Evolutionary conservation across 495 filamentous ascomycete species (phyloP).

Genomic region (Xylaria scruposa): DNA sequence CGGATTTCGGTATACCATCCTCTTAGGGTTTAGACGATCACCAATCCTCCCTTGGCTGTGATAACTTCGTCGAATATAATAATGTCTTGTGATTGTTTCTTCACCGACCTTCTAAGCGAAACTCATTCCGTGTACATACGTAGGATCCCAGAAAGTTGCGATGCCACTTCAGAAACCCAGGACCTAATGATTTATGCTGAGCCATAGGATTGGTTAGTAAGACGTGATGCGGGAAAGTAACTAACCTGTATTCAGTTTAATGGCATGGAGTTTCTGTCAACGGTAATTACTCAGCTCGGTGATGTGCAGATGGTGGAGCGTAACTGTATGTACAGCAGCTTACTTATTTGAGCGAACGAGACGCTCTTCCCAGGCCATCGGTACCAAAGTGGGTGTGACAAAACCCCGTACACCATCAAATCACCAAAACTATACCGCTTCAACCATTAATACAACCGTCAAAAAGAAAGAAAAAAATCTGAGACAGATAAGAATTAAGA

Average conservation of each 20-base stretch:
- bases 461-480: too few relatives aligned
- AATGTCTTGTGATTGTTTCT: not conserved
- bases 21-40: constrained; percentile 9
- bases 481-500: too few relatives aligned
- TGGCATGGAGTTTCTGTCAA: not conserved
- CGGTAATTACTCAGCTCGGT: not conserved
- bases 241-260: not conserved
- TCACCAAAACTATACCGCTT: too few relatives aligned
- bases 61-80: not conserved
- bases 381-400: too few relatives aligned
- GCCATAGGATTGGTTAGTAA: not conserved
- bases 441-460: too few relatives aligned
- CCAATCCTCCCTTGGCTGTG: not conserved
- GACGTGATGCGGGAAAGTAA: constrained; percentile 3
- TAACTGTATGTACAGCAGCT: too few relatives aligned
- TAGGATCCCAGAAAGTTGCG: not conserved
- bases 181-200: not conserved
- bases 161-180: not conserved
- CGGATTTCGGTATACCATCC: not conserved
- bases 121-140: not conserved
- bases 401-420: too few relatives aligned
- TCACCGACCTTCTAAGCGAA: not conserved
- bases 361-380: not conserved
- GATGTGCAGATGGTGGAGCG: too few relatives aligned
- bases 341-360: not conserved